These are phyloP conservation scores for Sporothrix protearum DNA, from an alignment of 2,329 filamentous ascomycete species.

Conservation along the genomic window DNA sequence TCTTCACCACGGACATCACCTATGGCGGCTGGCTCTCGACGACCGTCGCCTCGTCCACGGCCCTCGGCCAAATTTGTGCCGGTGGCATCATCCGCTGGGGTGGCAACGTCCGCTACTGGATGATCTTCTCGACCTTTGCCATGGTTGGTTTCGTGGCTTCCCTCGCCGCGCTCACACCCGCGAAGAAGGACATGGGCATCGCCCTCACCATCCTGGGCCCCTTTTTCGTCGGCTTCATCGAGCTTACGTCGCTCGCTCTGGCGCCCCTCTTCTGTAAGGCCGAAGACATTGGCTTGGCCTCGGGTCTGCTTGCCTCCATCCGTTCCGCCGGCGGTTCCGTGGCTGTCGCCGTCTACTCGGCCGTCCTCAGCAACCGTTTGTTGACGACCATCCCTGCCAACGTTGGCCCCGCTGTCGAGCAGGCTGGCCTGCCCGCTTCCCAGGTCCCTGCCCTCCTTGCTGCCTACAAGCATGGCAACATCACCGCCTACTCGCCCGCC, in stretches of 20 bases:
- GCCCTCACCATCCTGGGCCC: conserved; percentile 19
- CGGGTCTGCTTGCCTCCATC: conserved; percentile 37
- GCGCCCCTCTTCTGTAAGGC: conserved; percentile 31
- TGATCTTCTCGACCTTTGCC: conserved; percentile 35
- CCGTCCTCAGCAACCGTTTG: conserved; percentile 30
- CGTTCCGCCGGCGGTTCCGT: conserved; percentile 26
- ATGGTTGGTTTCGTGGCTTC: conserved; percentile 31
- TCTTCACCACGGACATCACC: conserved; percentile 28
- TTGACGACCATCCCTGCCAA: conserved; percentile 33
- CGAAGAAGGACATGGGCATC: conserved; percentile 18
- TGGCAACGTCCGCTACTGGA: conserved; percentile 21
- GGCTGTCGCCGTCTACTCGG: conserved; percentile 15
- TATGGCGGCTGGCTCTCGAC: conserved; percentile 19
- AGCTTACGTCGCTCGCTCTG: conserved; percentile 21
- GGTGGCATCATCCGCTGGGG: conserved; percentile 14
- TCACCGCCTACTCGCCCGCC: background rate
- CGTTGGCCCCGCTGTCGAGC: conserved; percentile 36
- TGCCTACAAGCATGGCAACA: conserved; percentile 1
- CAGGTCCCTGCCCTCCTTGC: conserved; percentile 3
- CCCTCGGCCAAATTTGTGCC: conserved; percentile 20
- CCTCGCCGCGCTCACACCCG: background rate
- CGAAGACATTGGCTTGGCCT: conserved; percentile 36
- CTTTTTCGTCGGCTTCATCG: conserved; percentile 24
- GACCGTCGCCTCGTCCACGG: conserved; percentile 9
- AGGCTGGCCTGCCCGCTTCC: conserved; percentile 32